phyloP scores from a whole-genome alignment of 2,329 filamentous ascomycete species.

The Lecanicillium sp. region DNA sequence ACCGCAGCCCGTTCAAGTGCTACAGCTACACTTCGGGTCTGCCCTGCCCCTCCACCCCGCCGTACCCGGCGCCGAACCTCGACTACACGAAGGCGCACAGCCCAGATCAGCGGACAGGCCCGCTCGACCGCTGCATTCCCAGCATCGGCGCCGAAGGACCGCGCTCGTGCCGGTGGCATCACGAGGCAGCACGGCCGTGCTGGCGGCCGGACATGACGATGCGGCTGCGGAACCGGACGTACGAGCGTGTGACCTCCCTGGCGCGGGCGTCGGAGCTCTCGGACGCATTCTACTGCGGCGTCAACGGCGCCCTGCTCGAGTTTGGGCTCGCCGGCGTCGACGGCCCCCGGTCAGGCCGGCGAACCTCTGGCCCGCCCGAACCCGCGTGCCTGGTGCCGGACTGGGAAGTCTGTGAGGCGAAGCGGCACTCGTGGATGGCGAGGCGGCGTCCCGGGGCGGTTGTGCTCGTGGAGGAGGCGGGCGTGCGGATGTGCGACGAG shows the following conservation, averaged over 20 bases:
- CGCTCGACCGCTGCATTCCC: not conserved
- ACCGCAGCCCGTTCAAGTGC: conserved; percentile 38
- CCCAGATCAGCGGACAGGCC: too few relatives aligned
- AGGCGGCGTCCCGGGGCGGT: too few relatives aligned
- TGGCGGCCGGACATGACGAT: not conserved
- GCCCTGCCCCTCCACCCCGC: conserved; percentile 35
- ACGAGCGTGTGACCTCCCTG: not conserved
- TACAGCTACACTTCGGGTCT: conserved; percentile 45
- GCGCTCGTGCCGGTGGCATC: conserved; percentile 30
- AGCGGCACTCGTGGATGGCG: too few relatives aligned
- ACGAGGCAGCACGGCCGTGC: conserved; percentile 9
- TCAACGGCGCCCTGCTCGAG: not conserved
- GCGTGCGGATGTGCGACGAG: too few relatives aligned
- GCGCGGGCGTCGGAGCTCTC: not conserved
- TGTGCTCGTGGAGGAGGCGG: too few relatives aligned
- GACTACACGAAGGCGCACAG: conserved; percentile 11
- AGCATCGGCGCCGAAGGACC: conserved; percentile 11
- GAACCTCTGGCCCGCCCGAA: too few relatives aligned
- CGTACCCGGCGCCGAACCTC: conserved; percentile 31
- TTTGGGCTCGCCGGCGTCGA: not conserved
- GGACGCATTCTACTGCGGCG: not conserved
- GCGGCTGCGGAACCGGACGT: not conserved
- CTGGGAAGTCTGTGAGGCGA: too few relatives aligned
- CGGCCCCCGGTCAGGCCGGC: too few relatives aligned
- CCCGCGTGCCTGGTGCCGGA: too few relatives aligned